These are phyloP conservation scores for Trichoderma breve DNA, from an alignment of 2,329 filamentous ascomycete species.

Conservation along the genomic window DNA sequence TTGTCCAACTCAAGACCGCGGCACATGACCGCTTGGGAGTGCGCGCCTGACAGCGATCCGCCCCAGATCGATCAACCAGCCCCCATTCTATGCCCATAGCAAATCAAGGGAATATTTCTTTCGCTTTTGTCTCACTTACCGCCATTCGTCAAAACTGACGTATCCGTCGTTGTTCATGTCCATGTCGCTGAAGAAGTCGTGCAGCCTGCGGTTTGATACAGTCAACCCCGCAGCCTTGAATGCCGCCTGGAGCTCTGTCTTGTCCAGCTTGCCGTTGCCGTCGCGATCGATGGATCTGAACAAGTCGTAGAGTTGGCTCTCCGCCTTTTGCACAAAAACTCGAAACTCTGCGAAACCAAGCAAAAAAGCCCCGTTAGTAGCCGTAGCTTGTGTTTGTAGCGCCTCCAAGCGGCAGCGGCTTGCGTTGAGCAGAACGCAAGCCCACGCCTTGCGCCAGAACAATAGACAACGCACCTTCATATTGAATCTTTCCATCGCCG, in stretches of 20 bases:
- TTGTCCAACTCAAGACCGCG: constrained; percentile 16
- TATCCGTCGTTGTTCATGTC: constrained; percentile 84
- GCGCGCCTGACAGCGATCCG: constrained; percentile 19
- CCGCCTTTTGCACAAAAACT: constrained; percentile 81
- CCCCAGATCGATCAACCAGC: not conserved
- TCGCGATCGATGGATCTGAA: constrained; percentile 87
- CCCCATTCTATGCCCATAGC: not conserved
- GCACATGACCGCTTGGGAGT: constrained; percentile 26
- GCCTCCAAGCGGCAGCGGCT: not conserved
- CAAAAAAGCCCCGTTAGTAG: constrained; percentile 11
- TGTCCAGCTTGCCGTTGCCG: constrained; percentile 80
- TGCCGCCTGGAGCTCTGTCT: constrained; percentile 75
- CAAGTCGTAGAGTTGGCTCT: constrained; percentile 75
- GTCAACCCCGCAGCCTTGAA: constrained; percentile 76
- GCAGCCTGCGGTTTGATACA: constrained; percentile 73
- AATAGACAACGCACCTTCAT: constrained; percentile 62
- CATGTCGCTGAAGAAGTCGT: constrained; percentile 85
- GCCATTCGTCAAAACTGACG: constrained; percentile 94
- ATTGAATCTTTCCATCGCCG: constrained; percentile 86
- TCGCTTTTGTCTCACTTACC: constrained; percentile 58
- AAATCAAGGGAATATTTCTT: not conserved
- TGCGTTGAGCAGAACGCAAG: not conserved
- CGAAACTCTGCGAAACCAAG: constrained; percentile 69
- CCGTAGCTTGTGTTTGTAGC: not conserved
- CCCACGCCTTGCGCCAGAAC: not conserved